phyloP scores from a whole-genome alignment of 75 land plant genomes.

The Pinus tabuliformis region DNA sequence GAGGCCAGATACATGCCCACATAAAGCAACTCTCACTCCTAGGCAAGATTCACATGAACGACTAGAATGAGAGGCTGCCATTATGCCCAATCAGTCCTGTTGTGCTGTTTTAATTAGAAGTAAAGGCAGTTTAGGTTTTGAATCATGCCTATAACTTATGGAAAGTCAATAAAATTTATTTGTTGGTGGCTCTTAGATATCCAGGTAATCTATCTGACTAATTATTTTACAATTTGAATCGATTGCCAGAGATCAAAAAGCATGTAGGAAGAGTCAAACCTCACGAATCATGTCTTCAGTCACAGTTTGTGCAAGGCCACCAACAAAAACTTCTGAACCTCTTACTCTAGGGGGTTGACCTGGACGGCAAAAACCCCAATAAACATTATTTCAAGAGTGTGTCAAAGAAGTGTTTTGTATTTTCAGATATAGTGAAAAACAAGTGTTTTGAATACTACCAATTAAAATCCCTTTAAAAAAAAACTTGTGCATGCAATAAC shows the following conservation, averaged over 20 bases:
- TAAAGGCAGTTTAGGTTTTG: too few relatives aligned
- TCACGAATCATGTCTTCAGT: slow-evolving; percentile 28
- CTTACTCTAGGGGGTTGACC: slow-evolving; percentile 11
- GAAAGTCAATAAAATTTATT: not conserved
- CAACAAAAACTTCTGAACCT: slow-evolving; percentile 45
- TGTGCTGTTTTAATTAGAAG: not conserved
- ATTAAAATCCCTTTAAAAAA: not conserved
- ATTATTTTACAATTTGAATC: not conserved
- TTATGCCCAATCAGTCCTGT: not conserved
- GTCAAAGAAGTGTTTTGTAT: not conserved
- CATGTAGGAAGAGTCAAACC: slow-evolving; percentile 5
- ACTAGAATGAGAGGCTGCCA: not conserved
- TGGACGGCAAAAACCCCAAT: not conserved
- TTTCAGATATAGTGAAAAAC: not conserved
- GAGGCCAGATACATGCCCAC: not conserved
- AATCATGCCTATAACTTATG: not conserved
- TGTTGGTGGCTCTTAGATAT: not conserved
- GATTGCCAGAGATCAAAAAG: not conserved
- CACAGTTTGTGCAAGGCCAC: slow-evolving; percentile 24
- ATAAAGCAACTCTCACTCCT: not conserved
- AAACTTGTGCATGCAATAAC: not conserved
- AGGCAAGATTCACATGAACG: not conserved
- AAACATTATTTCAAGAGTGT: not conserved
- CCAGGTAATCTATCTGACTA: not conserved
- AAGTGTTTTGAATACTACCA: not conserved